Percentiles rank a stretch among this genome's conserved stretches.
Evolutionary conservation across 192 early-diverging fungal genomes (phyloP).

Genomic region (Backusella morwellensis): DNA sequence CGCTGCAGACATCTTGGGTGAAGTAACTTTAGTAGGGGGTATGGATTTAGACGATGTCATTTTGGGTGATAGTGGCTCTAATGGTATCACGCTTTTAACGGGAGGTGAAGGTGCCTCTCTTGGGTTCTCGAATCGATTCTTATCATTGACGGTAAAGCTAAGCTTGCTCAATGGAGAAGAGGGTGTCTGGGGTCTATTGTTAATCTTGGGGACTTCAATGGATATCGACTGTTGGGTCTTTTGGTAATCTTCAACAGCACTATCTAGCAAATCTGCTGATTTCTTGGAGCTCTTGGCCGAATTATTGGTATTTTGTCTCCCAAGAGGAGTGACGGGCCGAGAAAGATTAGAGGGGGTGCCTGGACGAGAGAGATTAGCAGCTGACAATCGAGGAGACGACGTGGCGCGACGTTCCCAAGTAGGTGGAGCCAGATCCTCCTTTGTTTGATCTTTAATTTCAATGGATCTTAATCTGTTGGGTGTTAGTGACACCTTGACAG

Average conservation of each 20-base stretch:
- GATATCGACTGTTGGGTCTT: not conserved
- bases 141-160: not conserved
- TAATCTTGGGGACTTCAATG: constrained; percentile 10
- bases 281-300: not conserved
- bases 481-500: constrained; percentile 55
- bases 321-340: not conserved
- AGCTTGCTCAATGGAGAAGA: constrained; percentile 9
- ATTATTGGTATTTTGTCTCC: not conserved
- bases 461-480: constrained; percentile 58
- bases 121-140: constrained; percentile 32
- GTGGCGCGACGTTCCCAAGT: constrained; percentile 27
- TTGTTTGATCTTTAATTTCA: constrained; percentile 42
- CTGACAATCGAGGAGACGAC: constrained; percentile 16
- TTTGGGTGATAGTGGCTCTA: constrained; percentile 10
- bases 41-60: constrained; percentile 19
- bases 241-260: not conserved
- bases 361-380: not conserved
- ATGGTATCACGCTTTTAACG: not conserved
- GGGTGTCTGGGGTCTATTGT: not conserved
- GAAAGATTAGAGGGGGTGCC: constrained; percentile 5
- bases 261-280: not conserved
- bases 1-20: constrained; percentile 29
- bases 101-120: constrained; percentile 12
- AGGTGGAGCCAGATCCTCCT: not conserved
- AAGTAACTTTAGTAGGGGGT: constrained; percentile 10